Evolutionary conservation across 257 asterid genomes (phyloP), one percentile per base, ranked within the genome.

Genomic region (Penstemon barbatus): DNA sequence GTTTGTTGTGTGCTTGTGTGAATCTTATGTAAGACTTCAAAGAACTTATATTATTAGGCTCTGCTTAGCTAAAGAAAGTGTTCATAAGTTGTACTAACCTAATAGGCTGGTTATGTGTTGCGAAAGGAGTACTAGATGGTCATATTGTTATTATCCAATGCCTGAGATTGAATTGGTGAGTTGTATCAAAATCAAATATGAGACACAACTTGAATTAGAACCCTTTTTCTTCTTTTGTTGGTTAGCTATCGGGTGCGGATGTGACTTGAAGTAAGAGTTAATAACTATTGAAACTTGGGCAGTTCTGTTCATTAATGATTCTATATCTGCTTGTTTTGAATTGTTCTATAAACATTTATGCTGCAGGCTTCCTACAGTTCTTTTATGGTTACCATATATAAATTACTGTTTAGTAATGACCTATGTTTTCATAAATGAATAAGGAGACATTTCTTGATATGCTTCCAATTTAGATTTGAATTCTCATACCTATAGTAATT

Each of bases 221-320:
- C 45, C 50, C 36, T n/a, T 67, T 64, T 50, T 51, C 38, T 25
- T 46, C 3, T 41, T 75, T 70, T 64, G 56, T 65, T 43, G 61
- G 43, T 12, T 43, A 48, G 48, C 33, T 63, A 4, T 9, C 3
- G 42, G 59, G 25, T 64, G 15, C 9, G 48, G 18, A 10, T 33
- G 43, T 5, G 39, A 49, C 61, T 54, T 66, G 62, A 39, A 51
- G 12, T 65, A 45, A 48, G 38, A 18, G n/a, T 13, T 25, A 25
- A 7, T 50, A 5, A 18, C 44, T 53, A 42, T 19, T 66, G 43
- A 66, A 66, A 54, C 44, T 5, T 19, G 5, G 54, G 61, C 6
- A 53, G 49, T 51, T 52, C 8, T 6, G 7, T 49, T 49, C 7
- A 25, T 18, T n/a, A 53, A 12, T 51, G 46, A 46, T 5, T 13